Base-by-base conservation (phyloP, 108 stramenopile species). In the Stephanodiscus triporus region DNA sequence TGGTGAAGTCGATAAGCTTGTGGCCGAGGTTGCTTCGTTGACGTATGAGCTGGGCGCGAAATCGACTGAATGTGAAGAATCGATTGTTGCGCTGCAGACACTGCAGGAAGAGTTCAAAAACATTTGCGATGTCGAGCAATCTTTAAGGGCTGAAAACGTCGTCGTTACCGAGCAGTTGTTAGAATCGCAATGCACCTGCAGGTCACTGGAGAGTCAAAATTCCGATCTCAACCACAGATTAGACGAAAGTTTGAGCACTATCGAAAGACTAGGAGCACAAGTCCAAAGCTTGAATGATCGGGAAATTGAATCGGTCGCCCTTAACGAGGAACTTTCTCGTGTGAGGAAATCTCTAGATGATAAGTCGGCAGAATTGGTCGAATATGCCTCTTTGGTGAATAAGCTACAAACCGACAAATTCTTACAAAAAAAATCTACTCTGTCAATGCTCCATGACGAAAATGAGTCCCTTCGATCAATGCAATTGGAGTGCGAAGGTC, bases 1-100 rank as follows among this genome's bases (percentile, higher is more conserved):
- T 42, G 64, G 68, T 26, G 80, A 81, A 55, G 38, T 50, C 2
- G 64, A 65, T 27, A 74, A 58, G 47, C 68, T 81, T 36, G 69
- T 68, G 9, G 73, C 73, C n/a, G 80, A 81, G 38, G 47, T 55
- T 51, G 80, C 80, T 4, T 68, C 67, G 19, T 65, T 80, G 68
- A 73, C 40, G 38, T 80, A 73, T 49, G 79, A 69, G 19, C 68
- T 80, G 20, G 68, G 55, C 47, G 45, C 63, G 43, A 73, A 73
- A 56, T 34, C 59, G 27, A 37, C 66, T 8, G 79, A 80, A 36
- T 61, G 50, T 29, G 53, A 73, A 48, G 69, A 71, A 63, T 37
- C 37, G 36, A 6, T 59, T 11, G 24, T 24, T 40, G 68, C 73
- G 32, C 14, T 75, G 53, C 68, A 70, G 56, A 61, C 36, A 23